Evolutionary conservation across 179 eudicot species (phyloP), one percentile per base, ranked within the genome.

Genomic region (Silene noctiflora): DNA sequence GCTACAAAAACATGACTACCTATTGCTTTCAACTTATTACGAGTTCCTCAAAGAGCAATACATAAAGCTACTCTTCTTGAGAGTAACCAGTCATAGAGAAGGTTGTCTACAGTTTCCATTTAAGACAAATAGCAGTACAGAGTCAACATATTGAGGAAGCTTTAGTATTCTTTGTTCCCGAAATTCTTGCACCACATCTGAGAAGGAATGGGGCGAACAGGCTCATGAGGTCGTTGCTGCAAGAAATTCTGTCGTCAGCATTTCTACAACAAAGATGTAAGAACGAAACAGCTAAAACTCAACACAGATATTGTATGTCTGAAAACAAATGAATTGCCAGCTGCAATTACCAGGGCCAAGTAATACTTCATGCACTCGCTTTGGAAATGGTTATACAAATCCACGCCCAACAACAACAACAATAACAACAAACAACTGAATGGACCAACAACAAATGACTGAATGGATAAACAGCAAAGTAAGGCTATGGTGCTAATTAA

Each of bases 181-280:
- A 93, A 91, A 85, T 93, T 91, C 90, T 93, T 93, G 94, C 98
- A 93, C 94, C 98, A 93, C 72, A 91, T 80, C 83, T 93, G 96
- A 2, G 96, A 93, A 53, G 98, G 98, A 78, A 93, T 91, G 55
- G 96, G 88, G 31, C 88, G 90, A 75, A 93, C 91, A 1, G 98
- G 96, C 75, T 67, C 80, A 79, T 91, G 92, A 71, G 96, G 98
- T 59, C 98, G 88, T 89, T 86, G 94, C 98, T 93, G 94, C 84
- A 89, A 65, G 67, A 78, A 75, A 82, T 13, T 55, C 22, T 29
- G n/a, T 64, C 55, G 61, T 77, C 44, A 84, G 76, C 31, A 62
- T 69, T 74, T 78, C 46, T 29, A 72, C 4, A 27, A 33, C 58
- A n/a, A 46, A 59, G 62, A 25, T 19, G 59, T 66, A 71, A 7